These are phyloP conservation scores for Botrytis fabae DNA, from an alignment of 2,329 filamentous ascomycete genomes.

Conservation along the genomic window DNA sequence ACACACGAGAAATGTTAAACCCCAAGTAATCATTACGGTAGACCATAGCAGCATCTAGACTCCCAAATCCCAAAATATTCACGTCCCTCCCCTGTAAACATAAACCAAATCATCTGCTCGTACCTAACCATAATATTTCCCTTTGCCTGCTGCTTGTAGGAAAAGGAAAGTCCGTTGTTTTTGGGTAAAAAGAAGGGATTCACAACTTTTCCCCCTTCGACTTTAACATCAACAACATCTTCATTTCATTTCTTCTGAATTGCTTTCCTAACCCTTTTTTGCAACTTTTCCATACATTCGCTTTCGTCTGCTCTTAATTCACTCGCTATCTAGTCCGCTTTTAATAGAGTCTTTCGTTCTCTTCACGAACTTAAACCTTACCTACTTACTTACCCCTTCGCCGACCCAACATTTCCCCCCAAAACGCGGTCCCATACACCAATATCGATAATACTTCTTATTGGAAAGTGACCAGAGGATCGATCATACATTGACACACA, in stretches of 20 bases:
- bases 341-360: slow-evolving; percentile 9
- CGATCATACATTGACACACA: background rate
- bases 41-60: background rate
- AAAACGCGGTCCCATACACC: background rate
- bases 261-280: background rate
- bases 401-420: background rate
- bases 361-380: too few species aligned
- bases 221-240: background rate
- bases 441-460: background rate
- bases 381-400: background rate
- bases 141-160: background rate
- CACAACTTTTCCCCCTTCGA: slow-evolving; percentile 3
- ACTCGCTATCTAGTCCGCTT: slow-evolving; percentile 1
- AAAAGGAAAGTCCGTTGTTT: slow-evolving; percentile 7
- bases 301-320: slow-evolving; percentile 11
- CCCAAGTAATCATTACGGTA: slow-evolving; percentile 2
- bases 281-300: slow-evolving; percentile 12
- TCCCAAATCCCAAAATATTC: background rate
- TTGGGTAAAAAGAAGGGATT: slow-evolving; percentile 7
- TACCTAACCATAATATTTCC: slow-evolving; percentile 1
- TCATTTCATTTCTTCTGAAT: background rate
- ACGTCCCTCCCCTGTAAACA: background rate
- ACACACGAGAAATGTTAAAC: background rate
- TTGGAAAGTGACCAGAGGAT: background rate
- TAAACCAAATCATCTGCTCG: background rate